Percentiles rank a stretch among this genome's conserved stretches.
These are phyloP conservation scores for Aspergillus piperis DNA, from an alignment of 2,329 filamentous ascomycete species.

Conservation along the genomic window DNA sequence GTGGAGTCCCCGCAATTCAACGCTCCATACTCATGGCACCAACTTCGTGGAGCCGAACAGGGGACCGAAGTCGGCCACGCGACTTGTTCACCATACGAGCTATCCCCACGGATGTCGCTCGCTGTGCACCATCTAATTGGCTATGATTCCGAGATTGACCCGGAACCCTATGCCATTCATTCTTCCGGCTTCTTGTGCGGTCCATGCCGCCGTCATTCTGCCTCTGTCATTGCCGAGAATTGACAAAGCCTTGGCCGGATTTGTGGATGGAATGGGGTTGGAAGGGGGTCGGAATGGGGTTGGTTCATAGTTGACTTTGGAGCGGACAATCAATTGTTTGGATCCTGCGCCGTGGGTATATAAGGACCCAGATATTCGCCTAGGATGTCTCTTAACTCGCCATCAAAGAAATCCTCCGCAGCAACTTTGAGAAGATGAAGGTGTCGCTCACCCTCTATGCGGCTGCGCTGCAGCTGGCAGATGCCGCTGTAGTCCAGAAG, in stretches of 20 bases:
- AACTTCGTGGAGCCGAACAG: not conserved
- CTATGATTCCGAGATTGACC: not conserved
- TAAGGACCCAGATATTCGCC: not conserved
- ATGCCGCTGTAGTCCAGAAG: not conserved
- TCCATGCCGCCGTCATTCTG: not conserved
- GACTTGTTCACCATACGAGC: not conserved
- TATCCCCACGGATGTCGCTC: not conserved
- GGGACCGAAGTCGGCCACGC: not conserved
- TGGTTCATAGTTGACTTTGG: not conserved
- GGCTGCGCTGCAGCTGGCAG: not conserved
- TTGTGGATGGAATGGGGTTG: not conserved
- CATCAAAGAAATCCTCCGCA: not conserved
- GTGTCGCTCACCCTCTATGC: not conserved
- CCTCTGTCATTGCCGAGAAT: not conserved
- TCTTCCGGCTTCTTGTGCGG: not conserved
- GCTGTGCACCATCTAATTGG: not conserved
- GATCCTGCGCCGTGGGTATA: not conserved
- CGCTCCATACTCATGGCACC: not conserved
- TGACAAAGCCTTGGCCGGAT: not conserved
- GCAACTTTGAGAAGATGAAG: not conserved
- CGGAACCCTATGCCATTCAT: not conserved
- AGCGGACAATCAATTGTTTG: not conserved
- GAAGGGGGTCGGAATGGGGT: not conserved
- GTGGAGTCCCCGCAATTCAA: slow-evolving; percentile 1
- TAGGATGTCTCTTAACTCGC: not conserved